Percentiles rank a stretch among this genome's conserved stretches.
Conservation (phyloP, 2,329 filamentous ascomycete species). For the Talaromyces sp. region DNA sequence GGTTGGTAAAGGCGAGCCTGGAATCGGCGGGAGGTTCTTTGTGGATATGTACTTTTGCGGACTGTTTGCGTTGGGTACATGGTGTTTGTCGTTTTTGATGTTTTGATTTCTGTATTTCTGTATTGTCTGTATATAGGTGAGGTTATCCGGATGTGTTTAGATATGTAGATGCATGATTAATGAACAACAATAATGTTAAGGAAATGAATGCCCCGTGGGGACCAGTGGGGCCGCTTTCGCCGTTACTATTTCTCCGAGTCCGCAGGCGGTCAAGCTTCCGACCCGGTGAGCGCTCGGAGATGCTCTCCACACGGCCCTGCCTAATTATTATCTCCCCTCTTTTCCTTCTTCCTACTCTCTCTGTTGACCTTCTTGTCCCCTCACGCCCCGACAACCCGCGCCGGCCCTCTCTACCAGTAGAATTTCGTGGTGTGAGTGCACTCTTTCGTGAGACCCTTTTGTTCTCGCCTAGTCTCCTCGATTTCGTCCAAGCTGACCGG, state of each 20-base stretch:
- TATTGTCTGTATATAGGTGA: not conserved
- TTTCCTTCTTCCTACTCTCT: not conserved
- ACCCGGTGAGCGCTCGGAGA: constrained; percentile 1
- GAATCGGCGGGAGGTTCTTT: constrained; percentile 3
- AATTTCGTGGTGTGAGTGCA: not conserved
- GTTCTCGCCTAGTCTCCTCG: not conserved
- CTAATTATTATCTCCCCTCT: not conserved
- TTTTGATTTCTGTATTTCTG: not conserved
- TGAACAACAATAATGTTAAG: not conserved
- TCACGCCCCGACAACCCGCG: not conserved
- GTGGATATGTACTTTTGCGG: constrained; percentile 8
- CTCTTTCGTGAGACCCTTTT: not conserved
- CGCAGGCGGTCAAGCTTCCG: not conserved
- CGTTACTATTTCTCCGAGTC: not conserved
- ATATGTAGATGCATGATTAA: not conserved
- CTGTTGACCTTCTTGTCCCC: not conserved
- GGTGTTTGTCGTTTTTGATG: not conserved
- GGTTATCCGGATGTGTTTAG: not conserved
- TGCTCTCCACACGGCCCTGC: not conserved
- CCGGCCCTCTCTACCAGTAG: not conserved
- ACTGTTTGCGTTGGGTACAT: constrained; percentile 2
- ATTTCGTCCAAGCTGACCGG: not conserved
- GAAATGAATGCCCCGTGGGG: not conserved
- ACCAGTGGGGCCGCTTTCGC: not conserved
- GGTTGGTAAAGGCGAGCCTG: constrained; percentile 33